A percentile compares a stretch with the other conserved stretches of the same genome.
Evolutionary conservation across 2,329 filamentous ascomycete species (phyloP).

Genomic region (Trichophaea hybrida): DNA sequence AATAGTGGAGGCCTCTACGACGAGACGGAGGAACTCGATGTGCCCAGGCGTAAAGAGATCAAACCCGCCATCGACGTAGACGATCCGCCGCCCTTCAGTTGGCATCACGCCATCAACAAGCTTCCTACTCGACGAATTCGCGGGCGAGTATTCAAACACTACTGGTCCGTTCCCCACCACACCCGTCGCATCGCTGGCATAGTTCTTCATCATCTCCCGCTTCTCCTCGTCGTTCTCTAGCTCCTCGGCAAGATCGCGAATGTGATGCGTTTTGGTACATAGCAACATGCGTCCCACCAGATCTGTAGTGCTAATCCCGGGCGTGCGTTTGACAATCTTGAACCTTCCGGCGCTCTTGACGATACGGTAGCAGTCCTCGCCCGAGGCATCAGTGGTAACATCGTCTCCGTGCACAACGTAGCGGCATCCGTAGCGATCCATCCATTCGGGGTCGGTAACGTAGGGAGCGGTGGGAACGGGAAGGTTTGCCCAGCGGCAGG

Average conservation of each 20-base stretch:
- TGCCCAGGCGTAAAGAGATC: slow-evolving; percentile 94
- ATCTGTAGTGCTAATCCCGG: slow-evolving; percentile 92
- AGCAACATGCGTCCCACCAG: slow-evolving; percentile 96
- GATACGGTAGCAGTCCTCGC: slow-evolving; percentile 94
- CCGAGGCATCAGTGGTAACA: slow-evolving; percentile 84
- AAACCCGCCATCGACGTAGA: slow-evolving; percentile 94
- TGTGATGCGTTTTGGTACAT: slow-evolving; percentile 88
- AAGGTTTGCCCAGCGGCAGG: slow-evolving; percentile 84
- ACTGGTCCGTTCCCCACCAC: slow-evolving; percentile 30
- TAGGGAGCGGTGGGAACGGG: slow-evolving; percentile 80
- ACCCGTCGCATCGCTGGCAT: slow-evolving; percentile 75
- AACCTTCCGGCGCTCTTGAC: slow-evolving; percentile 90
- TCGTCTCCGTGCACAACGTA: slow-evolving; percentile 96
- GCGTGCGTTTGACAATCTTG: slow-evolving; percentile 91
- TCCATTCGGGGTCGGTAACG: slow-evolving; percentile 86
- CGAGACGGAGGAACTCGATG: slow-evolving; percentile 79
- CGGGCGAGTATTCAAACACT: slow-evolving; percentile 14
- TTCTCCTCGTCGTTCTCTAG: slow-evolving; percentile 47
- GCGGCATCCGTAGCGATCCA: slow-evolving; percentile 84
- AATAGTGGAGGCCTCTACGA: slow-evolving; percentile 58
- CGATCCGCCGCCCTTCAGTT: slow-evolving; percentile 62
- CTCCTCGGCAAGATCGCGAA: slow-evolving; percentile 59
- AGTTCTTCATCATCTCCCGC: slow-evolving; percentile 59
- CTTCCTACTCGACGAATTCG: slow-evolving; percentile 27
- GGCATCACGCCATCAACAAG: slow-evolving; percentile 59